Percentiles rank a stretch among this genome's conserved stretches.
Evolutionary conservation across 169 alveolate species (phyloP).

Genomic region (Perkinsus chesapeaki): DNA sequence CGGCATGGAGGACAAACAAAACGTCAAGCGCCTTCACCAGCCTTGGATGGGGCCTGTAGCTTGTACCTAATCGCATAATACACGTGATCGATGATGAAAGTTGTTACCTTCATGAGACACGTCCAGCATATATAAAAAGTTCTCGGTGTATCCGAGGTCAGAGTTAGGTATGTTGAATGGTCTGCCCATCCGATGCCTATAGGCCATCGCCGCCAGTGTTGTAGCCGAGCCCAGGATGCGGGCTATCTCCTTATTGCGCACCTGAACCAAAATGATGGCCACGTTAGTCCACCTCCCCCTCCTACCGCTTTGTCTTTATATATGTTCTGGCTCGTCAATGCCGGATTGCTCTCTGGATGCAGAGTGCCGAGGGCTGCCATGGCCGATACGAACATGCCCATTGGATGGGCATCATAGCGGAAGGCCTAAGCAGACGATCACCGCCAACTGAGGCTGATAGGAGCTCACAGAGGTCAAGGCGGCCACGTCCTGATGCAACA

Average conservation of each 20-base stretch:
- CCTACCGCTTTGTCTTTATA: not conserved
- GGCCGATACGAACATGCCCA: slow-evolving; percentile 69
- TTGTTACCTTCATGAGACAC: slow-evolving; percentile 36
- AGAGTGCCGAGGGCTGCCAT: slow-evolving; percentile 63
- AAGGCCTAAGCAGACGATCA: slow-evolving; percentile 16
- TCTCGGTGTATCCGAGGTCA: slow-evolving; percentile 50
- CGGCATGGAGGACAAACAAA: slow-evolving; percentile 69
- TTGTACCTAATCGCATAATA: slow-evolving; percentile 1
- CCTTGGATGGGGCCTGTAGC: slow-evolving; percentile 58
- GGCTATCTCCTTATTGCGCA: slow-evolving; percentile 60
- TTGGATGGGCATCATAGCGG: slow-evolving; percentile 73
- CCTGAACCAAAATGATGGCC: slow-evolving; percentile 37
- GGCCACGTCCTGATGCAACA: not conserved
- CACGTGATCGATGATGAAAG: not conserved
- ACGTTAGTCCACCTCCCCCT: not conserved
- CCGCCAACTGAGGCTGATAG: not conserved
- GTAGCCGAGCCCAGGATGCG: slow-evolving; percentile 43
- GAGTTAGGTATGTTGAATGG: slow-evolving; percentile 39
- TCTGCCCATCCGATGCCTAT: slow-evolving; percentile 59
- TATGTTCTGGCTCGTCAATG: slow-evolving; percentile 35
- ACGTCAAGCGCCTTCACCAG: slow-evolving; percentile 60
- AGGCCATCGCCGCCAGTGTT: slow-evolving; percentile 50
- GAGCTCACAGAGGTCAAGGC: not conserved
- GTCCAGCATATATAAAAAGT: slow-evolving; percentile 63
- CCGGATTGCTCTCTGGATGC: slow-evolving; percentile 71